phyloP scores from a whole-genome alignment of 2,329 filamentous ascomycete genomes.

The Neofusicoccum sp. region DNA sequence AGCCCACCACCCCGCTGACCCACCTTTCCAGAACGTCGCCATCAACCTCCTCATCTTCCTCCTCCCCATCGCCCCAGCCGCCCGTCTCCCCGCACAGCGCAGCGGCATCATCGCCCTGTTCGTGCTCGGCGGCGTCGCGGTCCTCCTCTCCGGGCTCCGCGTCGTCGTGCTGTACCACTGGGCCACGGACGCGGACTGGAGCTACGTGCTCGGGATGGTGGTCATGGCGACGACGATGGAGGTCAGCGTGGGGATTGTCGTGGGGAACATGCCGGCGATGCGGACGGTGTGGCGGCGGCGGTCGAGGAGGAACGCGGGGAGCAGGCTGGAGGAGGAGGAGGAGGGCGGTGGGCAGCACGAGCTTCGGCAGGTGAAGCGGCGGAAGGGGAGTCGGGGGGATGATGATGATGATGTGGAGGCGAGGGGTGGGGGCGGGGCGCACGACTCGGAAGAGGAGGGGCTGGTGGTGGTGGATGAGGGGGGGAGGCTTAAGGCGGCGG shows the following conservation, averaged over 20 bases:
- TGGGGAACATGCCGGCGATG: too few relatives aligned
- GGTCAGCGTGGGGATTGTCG: too few relatives aligned
- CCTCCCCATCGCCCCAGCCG: slow-evolving; percentile 1
- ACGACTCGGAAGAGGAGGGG: background rate
- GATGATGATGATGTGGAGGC: too few relatives aligned
- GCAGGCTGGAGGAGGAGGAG: too few relatives aligned
- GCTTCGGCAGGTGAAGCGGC: background rate
- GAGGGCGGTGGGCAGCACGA: too few relatives aligned
- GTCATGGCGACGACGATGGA: too few relatives aligned
- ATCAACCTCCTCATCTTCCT: slow-evolving; percentile 12
- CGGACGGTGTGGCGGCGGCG: too few relatives aligned
- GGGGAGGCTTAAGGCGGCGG: too few relatives aligned
- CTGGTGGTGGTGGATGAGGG: background rate
- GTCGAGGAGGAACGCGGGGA: too few relatives aligned
- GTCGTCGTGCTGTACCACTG: background rate
- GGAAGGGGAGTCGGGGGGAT: background rate
- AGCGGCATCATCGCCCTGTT: background rate
- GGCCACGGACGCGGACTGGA: background rate
- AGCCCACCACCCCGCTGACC: background rate
- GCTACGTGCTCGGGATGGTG: too few relatives aligned
- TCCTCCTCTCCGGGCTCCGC: slow-evolving; percentile 10
- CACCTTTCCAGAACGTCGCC: background rate
- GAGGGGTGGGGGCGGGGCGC: background rate
- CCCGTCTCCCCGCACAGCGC: background rate
- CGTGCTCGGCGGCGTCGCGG: background rate